Base-by-base conservation (phyloP, 1,284 basidiomycete genomes). In the Apiotrichum veenhuisii region DNA sequence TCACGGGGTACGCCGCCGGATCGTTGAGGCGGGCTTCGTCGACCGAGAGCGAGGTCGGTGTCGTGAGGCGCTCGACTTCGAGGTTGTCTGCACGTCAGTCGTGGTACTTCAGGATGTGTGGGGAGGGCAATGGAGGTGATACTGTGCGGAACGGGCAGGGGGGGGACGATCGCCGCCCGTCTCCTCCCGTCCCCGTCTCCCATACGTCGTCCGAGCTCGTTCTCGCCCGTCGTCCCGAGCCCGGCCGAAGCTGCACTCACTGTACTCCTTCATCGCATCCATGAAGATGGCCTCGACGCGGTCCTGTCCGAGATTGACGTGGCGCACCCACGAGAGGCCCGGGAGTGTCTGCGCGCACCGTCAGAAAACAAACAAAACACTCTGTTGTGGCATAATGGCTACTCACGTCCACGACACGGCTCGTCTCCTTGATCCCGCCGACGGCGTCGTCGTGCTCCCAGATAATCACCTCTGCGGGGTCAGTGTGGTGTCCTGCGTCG, bases 281-380 rank as follows among this genome's bases (percentile, higher is more conserved):
- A 69, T 59, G 50, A 72, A 61, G 61, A 72, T 69, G 22, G 60
- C 58, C 57, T 72, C 70, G 2, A 72, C 67, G 5, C 70, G 54
- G 23, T 65, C 70, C 54, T 72, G 70, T 1, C 65, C 68, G 1
- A 72, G 56, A 36, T 69, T 64, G 20, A 64, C 66, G 27, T 72
- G 70, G 3, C 65, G 60, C 43, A 68, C 61, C 5, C 65, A 54
- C 26, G 61, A 64, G 23, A 66, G 63, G 20, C 68, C 68, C 0
- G 66, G 69, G 14, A 59, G 51, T 9, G 67, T 70, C 45, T 46
- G 45, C 23, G 27, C 17, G 27, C 17, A 45, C 30, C 9, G 26
- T 17, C 18, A 11, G 23, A 3, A 15, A 18, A 3, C 26, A n/a
- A n/a, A n/a, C n/a, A n/a, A n/a, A n/a, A n/a, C n/a, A n/a, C n/a